phyloP scores from a whole-genome alignment of 257 asterid species.

The Solanum okadae region DNA sequence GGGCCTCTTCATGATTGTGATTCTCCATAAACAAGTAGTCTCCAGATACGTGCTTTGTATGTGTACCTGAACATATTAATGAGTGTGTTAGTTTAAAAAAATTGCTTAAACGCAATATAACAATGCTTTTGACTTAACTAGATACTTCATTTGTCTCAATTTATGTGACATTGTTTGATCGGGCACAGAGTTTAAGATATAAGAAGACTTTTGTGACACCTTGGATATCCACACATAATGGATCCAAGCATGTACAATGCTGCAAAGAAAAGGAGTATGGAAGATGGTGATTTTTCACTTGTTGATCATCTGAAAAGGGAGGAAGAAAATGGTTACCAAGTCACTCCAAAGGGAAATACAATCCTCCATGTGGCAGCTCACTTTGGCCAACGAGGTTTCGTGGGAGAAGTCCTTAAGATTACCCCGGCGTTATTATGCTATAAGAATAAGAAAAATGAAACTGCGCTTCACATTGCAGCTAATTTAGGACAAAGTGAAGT shows the following conservation, averaged over 20 bases:
- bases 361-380: slow-evolving; percentile 11
- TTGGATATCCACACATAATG: neutral
- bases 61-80: too few relatives aligned
- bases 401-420: neutral
- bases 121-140: too few relatives aligned
- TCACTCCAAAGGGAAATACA: slow-evolving; percentile 8
- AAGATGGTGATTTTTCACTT: neutral
- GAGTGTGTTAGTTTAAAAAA: too few relatives aligned
- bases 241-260: neutral
- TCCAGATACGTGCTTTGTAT: too few relatives aligned
- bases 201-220: too few relatives aligned
- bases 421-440: neutral
- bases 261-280: neutral
- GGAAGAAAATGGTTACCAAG: neutral
- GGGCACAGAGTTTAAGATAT: too few relatives aligned
- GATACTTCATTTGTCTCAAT: too few relatives aligned
- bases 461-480: slow-evolving; percentile 17
- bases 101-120: too few relatives aligned
- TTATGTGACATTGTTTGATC: too few relatives aligned
- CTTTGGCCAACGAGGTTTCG: neutral
- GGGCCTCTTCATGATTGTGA: neutral
- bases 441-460: slow-evolving; percentile 4
- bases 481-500: neutral
- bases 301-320: neutral
- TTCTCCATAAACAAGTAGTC: neutral